Percentiles rank a stretch among this genome's conserved stretches.
Conservation (phyloP, 2,329 filamentous ascomycete species). For the Tolypocladium ovalisporum region DNA sequence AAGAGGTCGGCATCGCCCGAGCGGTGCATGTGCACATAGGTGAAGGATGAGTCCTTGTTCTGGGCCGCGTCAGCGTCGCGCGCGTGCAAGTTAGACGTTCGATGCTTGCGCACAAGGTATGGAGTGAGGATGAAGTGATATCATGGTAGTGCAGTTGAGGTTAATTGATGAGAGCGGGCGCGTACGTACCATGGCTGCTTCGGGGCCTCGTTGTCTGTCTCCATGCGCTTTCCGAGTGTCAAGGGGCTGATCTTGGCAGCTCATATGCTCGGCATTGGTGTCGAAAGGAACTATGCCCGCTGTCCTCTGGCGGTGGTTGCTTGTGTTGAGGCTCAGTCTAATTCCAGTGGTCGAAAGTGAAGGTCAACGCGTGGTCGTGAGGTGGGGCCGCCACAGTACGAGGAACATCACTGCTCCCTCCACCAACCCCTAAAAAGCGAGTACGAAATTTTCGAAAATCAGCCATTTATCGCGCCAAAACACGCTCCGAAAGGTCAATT, state of each 20-base stretch:
- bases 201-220: not conserved
- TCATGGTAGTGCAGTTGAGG: not conserved
- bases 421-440: not conserved
- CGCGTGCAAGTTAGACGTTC: no score
- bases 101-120: no score
- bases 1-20: conserved; percentile 67
- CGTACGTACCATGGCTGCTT: not conserved
- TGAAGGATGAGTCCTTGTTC: conserved; percentile 67
- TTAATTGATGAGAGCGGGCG: not conserved
- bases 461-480: no score
- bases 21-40: conserved; percentile 64
- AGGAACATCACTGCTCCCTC: no score
- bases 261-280: not conserved
- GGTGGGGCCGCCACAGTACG: not conserved
- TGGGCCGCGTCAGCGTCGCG: conserved; percentile 14
- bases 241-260: no score
- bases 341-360: not conserved
- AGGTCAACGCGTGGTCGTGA: not conserved
- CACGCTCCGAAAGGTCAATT: no score
- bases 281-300: not conserved
- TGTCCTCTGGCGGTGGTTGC: not conserved
- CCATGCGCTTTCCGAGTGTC: not conserved
- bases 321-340: not conserved
- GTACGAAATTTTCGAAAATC: no score
- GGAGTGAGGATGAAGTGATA: not conserved